Evolutionary conservation across 1,284 basidiomycete genomes (phyloP).

Genomic region (Grifola frondosa): DNA sequence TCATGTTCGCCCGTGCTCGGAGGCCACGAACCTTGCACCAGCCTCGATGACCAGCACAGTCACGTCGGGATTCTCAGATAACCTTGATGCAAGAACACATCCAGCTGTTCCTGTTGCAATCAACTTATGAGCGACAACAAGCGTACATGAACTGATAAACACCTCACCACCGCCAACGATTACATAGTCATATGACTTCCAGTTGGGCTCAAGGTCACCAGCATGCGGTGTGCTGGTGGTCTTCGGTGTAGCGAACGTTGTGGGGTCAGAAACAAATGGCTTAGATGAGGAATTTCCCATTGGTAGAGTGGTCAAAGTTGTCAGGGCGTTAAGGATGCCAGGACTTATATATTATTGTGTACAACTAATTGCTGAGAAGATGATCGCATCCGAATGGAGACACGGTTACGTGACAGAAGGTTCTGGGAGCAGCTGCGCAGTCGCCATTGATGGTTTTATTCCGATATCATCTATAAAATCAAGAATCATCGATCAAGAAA

Average conservation of each 20-base stretch:
- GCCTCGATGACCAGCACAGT: conserved; percentile 17
- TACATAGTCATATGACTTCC: conserved; percentile 36
- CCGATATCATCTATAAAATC: too few relatives aligned
- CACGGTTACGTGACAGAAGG: too few relatives aligned
- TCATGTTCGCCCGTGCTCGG: not conserved
- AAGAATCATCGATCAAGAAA: too few relatives aligned
- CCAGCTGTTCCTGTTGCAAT: conserved; percentile 31
- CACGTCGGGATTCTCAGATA: conserved; percentile 13
- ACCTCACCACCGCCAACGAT: conserved; percentile 45
- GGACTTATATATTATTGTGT: too few relatives aligned
- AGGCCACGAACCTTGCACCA: conserved; percentile 4
- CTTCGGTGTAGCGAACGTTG: conserved; percentile 5
- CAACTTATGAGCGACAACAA: not conserved
- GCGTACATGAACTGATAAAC: not conserved
- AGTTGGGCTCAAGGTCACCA: not conserved
- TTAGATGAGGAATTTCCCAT: conserved; percentile 9
- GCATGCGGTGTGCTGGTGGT: not conserved
- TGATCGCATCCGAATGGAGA: too few relatives aligned
- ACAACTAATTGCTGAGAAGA: too few relatives aligned
- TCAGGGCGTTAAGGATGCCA: too few relatives aligned
- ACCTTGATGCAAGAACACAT: conserved; percentile 17
- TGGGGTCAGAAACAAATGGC: not conserved
- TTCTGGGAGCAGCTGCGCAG: too few relatives aligned
- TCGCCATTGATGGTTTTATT: too few relatives aligned
- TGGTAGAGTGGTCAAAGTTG: not conserved